Evolutionary conservation across 306 rosid genomes (phyloP), one percentile per base, ranked within the genome.

Genomic region (Corylus americana): DNA sequence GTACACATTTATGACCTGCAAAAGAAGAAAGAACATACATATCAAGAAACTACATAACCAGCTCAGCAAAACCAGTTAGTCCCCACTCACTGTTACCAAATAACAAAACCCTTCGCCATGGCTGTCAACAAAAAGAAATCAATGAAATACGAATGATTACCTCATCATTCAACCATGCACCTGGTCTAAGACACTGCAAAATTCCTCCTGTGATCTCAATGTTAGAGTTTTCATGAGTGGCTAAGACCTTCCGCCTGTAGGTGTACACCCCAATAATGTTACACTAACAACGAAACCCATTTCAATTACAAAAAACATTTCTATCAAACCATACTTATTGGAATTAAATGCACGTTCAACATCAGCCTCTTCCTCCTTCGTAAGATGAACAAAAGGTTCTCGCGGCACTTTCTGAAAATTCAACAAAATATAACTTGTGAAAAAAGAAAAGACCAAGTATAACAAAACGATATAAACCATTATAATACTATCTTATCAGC

Each of bases 141-240:
- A 63, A 75, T 14, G 76, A 25, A 71, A 71, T 74, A 61, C 75
- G 71, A 80, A 86, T 27, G 76, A 77, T 76, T 74, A 96, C 99
- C 97, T 93, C 99, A 81, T 96, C 99, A 69, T 96, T 96, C 80
- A 96, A 84, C 99, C 99, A 96, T 17, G 88, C 94, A 37, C 86
- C 81, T 0, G 94, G 92, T 53, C 87, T 70, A 74, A 96, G 94
- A 83, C 99, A 93, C 80, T 81, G 94, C 71, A 96, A 71, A 79
- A 77, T 73, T 74, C 93, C 90, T 31, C 89, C 98, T 0, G 90
- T 86, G 49, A 96, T 90, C 83, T 82, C 91, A 58, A 96, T 89
- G 83, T 89, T 93, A 42, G 99, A 91, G 83, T 75, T 89, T 71
- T 87, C 84, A 74, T 96, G 99, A 55, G 81, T 58, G 74, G 90